Base-by-base conservation (phyloP, 1,284 basidiomycete species). In the Ganoderma multipileum region DNA sequence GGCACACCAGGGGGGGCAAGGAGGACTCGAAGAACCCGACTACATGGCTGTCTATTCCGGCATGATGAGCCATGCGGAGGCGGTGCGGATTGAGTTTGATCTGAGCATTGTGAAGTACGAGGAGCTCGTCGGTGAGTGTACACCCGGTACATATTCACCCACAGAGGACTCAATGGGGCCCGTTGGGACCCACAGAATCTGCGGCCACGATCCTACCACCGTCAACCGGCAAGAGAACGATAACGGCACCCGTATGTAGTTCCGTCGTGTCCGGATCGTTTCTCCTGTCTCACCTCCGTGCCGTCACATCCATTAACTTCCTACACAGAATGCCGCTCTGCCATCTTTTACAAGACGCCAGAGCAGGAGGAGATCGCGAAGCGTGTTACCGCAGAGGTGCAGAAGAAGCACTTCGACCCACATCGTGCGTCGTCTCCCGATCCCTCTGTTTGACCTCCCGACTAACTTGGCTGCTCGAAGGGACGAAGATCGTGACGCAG, bases 181-280 rank as follows among this genome's bases (percentile, higher is more conserved):
- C n/a, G 5, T n/a, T 12, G 41, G 23, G 4, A 1, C 23, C 28
- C n/a, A 55, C 78, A 90, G 95, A 97, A 81, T 96, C 80, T 89
- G 97, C 59, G 97, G 95, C 0, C 97, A 99, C 78, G 96, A 99
- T 76, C 95, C 97, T 1, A 98, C 96, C 30, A 95, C 94, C 0
- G 76, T 86, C 61, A 90, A 97, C 79, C 81, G 84, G 20, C 95
- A 97, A 78, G 95, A 95, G 18, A 86, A 80, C 0, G 95, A 97
- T 76, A 77, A 75, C 1, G 95, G 95, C 38, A 89, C 89, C 26
- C 95, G 94, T 95, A 77, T 76, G 93, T 88, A 6, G 65, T 58
- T 50, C 54, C 23, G 23, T 50, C 12, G 23, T 12, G n/a, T 50
- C 9, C 47, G 47, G 47, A 26, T 23, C 47, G 47, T 50, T 12